Conservation (phyloP, 2,329 filamentous ascomycete species). For the Fusarium sp. region DNA sequence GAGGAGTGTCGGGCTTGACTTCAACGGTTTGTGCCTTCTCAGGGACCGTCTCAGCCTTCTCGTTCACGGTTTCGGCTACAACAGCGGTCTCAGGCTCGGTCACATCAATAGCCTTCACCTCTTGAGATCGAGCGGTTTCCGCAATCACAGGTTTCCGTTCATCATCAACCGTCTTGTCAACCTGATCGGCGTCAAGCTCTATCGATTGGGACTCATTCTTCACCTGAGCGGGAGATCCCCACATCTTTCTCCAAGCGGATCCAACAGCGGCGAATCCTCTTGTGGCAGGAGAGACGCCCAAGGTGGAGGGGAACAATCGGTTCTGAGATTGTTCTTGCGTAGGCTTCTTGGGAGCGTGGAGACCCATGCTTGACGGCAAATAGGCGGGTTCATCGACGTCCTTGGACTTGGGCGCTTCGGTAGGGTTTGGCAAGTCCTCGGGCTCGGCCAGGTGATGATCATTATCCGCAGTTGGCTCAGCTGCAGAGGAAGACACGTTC, state of each 20-base stretch:
- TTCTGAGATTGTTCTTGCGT: constrained; percentile 24
- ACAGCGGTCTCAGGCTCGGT: constrained; percentile 5
- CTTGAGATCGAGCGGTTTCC: neutral
- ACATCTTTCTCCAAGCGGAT: constrained; percentile 36
- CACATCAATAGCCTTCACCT: neutral
- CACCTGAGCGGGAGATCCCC: constrained; percentile 31
- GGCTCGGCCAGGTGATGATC: neutral
- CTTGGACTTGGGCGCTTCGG: constrained; percentile 6
- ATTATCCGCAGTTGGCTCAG: neutral
- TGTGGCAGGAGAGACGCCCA: constrained; percentile 32
- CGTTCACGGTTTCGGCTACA: neutral
- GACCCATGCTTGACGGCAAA: constrained; percentile 12
- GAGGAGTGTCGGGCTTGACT: constrained; percentile 3
- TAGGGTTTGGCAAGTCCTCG: constrained; percentile 2
- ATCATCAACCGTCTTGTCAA: neutral
- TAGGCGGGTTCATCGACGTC: constrained; percentile 22
- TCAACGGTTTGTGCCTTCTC: constrained; percentile 14
- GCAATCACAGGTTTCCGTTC: neutral
- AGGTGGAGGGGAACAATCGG: constrained; percentile 39
- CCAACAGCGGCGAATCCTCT: constrained; percentile 27
- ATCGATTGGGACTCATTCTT: neutral
- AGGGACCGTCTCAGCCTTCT: constrained; percentile 3
- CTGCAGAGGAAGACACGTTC: neutral
- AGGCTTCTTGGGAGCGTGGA: constrained; percentile 9
- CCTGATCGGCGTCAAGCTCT: neutral